Conservation (phyloP, 352 stramenopile genomes). For the Globisporangium parvum region DNA sequence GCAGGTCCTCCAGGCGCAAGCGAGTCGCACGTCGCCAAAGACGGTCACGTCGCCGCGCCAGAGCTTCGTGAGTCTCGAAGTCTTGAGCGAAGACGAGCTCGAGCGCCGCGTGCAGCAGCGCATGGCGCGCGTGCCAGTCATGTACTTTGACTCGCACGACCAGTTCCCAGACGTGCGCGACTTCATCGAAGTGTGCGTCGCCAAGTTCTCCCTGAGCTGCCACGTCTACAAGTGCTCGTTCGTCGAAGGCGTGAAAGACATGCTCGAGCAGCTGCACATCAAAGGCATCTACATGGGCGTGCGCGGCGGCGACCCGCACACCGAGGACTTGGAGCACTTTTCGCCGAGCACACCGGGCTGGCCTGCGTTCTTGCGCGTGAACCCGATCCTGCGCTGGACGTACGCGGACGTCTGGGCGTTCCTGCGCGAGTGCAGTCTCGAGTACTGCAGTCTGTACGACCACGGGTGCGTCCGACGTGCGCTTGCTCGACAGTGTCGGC, state of each 20-base stretch:
- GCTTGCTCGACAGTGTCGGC: neutral
- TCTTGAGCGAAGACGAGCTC: slow-evolving; percentile 42
- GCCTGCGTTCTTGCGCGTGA: slow-evolving; percentile 97
- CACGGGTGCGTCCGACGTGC: slow-evolving; percentile 46
- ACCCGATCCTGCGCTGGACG: slow-evolving; percentile 96
- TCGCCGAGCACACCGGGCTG: slow-evolving; percentile 82
- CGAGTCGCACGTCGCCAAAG: slow-evolving; percentile 19
- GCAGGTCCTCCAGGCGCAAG: slow-evolving; percentile 19
- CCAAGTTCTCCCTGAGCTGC: slow-evolving; percentile 49
- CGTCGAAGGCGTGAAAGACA: slow-evolving; percentile 88
- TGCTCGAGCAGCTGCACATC: slow-evolving; percentile 80
- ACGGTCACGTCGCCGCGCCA: slow-evolving; percentile 44
- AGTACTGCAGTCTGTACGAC: slow-evolving; percentile 90
- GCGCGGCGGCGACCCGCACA: slow-evolving; percentile 91
- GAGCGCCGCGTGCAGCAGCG: slow-evolving; percentile 34
- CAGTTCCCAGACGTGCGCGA: slow-evolving; percentile 92
- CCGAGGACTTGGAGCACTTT: slow-evolving; percentile 80
- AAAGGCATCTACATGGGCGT: slow-evolving; percentile 91
- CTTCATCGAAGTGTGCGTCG: slow-evolving; percentile 78
- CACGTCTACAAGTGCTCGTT: slow-evolving; percentile 89
- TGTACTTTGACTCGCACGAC: slow-evolving; percentile 96
- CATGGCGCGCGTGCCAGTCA: slow-evolving; percentile 68
- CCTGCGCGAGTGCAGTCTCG: slow-evolving; percentile 77
- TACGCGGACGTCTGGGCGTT: slow-evolving; percentile 95
- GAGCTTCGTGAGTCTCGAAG: neutral